Conservation (phyloP, 2,329 filamentous ascomycete genomes). For the Dothistroma pini region DNA sequence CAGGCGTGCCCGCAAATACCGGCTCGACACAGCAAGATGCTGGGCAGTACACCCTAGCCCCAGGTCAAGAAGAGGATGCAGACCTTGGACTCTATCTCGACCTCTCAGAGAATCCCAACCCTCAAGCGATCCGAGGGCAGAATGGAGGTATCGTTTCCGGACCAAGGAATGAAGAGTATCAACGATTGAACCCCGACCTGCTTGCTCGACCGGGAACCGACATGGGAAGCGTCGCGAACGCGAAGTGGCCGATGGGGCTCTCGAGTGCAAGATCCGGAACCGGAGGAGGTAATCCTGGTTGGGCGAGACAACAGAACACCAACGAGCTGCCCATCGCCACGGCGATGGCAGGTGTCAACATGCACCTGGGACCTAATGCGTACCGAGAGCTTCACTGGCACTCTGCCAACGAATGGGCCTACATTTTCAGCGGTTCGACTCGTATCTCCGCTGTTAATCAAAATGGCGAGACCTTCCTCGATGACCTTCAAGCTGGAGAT, state of each 20-base stretch:
- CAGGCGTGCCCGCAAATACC: neutral
- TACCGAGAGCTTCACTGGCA: constrained; percentile 36
- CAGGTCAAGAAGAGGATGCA: constrained; percentile 35
- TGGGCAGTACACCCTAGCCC: constrained; percentile 28
- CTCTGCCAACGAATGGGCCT: constrained; percentile 30
- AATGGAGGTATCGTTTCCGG: constrained; percentile 9
- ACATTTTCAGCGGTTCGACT: constrained; percentile 31
- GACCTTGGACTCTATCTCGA: constrained; percentile 40
- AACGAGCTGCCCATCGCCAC: constrained; percentile 38
- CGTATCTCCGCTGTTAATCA: constrained; percentile 29
- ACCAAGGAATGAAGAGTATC: constrained; percentile 33
- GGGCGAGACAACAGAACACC: constrained; percentile 40
- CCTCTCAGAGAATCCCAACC: constrained; percentile 29
- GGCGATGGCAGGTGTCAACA: constrained; percentile 42
- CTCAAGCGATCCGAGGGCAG: constrained; percentile 38
- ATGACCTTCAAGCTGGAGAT: constrained; percentile 41
- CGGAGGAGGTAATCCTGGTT: constrained; percentile 37
- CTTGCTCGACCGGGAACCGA: constrained; percentile 39
- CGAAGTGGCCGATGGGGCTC: constrained; percentile 36
- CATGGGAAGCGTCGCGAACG: constrained; percentile 35
- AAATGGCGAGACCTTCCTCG: constrained; percentile 28
- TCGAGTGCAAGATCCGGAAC: constrained; percentile 37
- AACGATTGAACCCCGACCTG: constrained; percentile 39
- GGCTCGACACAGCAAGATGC: constrained; percentile 4
- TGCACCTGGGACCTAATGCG: constrained; percentile 32